Base-by-base conservation (phyloP, 331 rosid genomes). In the Malus hybrid region DNA sequence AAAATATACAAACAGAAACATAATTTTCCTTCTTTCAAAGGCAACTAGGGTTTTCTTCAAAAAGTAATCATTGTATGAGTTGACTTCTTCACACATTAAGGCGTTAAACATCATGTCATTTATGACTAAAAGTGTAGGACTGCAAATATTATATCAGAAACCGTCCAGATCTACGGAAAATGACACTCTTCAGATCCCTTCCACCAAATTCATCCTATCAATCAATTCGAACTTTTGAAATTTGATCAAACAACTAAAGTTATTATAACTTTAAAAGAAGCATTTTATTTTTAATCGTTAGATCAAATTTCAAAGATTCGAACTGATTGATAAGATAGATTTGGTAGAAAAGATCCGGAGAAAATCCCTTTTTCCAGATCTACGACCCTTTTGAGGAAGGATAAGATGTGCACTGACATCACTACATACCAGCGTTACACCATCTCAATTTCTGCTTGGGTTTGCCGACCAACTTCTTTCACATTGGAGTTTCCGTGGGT, bases 401-500 rank as follows among this genome's bases (percentile, higher is more conserved):
- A 78, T 75, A 76, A 67, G 83, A 69, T 80, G 76, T 75, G 75
- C 64, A 64, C 74, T 84, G 83, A 80, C 90, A 87, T 77, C 80
- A 54, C 24, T 64, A 7, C 76, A 77, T 67, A 74, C 68, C 72
- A 29, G 31, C 31, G 31, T 78, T 44, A n/a, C 44, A 2, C 14
- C 31, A 33, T 78, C 75, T 74, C 80, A 29, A 12, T 50, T 73
- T 77, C 67, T 67, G 80, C 86, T 12, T 68, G 29, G 73, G 77
- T 79, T 79, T 69, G 77, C 89, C 88, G 81, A 81, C 91, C 79
- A 64, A 78, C 75, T 79, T 68, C 78, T 69, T 78, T 70, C 76
- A 66, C 70, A 64, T 50, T 73, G 69, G 77, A 76, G 73, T 74
- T 78, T 74, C 34, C 22, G 65, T 63, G 89, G 86, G 33, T 71